A percentile compares a stretch with the other conserved stretches of the same genome.
phyloP scores from a whole-genome alignment of 164 flowering plant species.

The Taxillus chinensis region DNA sequence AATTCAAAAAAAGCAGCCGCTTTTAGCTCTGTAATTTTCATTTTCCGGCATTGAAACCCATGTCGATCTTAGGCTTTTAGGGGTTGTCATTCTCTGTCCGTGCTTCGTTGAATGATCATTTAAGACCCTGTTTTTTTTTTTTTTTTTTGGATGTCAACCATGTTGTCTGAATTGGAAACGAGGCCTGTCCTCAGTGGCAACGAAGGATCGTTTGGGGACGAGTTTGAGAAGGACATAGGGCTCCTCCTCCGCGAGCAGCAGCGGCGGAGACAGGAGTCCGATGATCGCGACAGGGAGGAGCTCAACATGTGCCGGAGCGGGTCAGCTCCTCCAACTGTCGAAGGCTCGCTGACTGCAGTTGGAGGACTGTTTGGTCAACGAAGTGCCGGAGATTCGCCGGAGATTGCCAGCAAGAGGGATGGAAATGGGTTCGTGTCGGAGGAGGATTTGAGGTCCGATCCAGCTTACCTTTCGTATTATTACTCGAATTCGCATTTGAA shows the following conservation, averaged over 20 bases:
- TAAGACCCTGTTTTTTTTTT: neutral
- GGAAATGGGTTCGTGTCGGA: neutral
- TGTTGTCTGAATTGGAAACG: slow-evolving; percentile 43
- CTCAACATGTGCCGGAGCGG: slow-evolving; percentile 54
- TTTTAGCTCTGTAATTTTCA: slow-evolving; percentile 5
- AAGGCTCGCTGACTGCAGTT: slow-evolving; percentile 70
- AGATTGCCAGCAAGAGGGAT: neutral
- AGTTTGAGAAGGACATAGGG: slow-evolving; percentile 59
- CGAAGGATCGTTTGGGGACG: slow-evolving; percentile 63
- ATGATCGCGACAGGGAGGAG: slow-evolving; percentile 56
- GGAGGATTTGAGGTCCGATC: neutral
- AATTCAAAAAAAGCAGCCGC: neutral
- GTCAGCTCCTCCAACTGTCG: slow-evolving; percentile 76
- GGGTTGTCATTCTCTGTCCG: slow-evolving; percentile 8
- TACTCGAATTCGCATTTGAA: neutral
- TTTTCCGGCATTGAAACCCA: neutral
- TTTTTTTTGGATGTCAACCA: slow-evolving; percentile 7
- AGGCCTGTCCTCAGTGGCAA: slow-evolving; percentile 19
- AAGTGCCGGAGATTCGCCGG: neutral
- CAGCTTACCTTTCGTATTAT: neutral
- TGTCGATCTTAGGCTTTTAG: neutral
- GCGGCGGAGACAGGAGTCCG: slow-evolving; percentile 29
- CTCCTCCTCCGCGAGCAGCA: slow-evolving; percentile 52
- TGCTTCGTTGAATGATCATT: slow-evolving; percentile 7
- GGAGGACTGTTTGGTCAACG: slow-evolving; percentile 41